Conservation (phyloP, 2,329 filamentous ascomycete genomes). For the Fusarium continuum region DNA sequence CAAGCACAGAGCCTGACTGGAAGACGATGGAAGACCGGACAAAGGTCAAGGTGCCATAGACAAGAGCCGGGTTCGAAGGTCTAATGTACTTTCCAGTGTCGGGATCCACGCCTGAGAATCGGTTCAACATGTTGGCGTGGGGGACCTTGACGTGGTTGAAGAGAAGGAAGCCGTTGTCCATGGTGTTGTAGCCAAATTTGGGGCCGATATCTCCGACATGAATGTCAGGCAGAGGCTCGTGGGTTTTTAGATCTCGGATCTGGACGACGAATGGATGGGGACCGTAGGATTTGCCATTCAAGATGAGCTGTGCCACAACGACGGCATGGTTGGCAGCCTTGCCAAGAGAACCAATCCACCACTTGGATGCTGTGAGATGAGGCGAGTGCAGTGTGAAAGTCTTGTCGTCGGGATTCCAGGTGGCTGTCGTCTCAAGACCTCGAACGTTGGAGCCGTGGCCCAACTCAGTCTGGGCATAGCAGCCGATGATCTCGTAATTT, state of each 20-base stretch:
- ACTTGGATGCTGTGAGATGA: conserved; percentile 78
- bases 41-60: conserved; percentile 81
- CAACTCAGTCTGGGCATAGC: conserved; percentile 83
- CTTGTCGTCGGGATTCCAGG: conserved; percentile 77
- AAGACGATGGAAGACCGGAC: conserved; percentile 78
- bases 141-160: conserved; percentile 79
- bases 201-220: conserved; percentile 84
- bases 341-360: conserved; percentile 85
- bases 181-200: conserved; percentile 82
- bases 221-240: conserved; percentile 73
- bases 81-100: conserved; percentile 73
- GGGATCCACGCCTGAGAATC: conserved; percentile 75
- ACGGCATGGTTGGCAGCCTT: conserved; percentile 80
- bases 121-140: conserved; percentile 76
- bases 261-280: conserved; percentile 83
- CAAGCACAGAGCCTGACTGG: conserved; percentile 75
- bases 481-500: conserved; percentile 77
- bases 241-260: conserved; percentile 74
- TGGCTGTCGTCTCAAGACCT: conserved; percentile 76
- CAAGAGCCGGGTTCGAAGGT: conserved; percentile 71
- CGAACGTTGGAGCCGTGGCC: conserved; percentile 82
- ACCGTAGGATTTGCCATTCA: conserved; percentile 73
- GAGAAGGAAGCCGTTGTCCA: conserved; percentile 83
- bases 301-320: conserved; percentile 79
- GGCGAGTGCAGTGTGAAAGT: conserved; percentile 80